These are phyloP conservation scores for Phytophthora pinifolia DNA, from an alignment of 352 stramenopile species.

Conservation along the genomic window DNA sequence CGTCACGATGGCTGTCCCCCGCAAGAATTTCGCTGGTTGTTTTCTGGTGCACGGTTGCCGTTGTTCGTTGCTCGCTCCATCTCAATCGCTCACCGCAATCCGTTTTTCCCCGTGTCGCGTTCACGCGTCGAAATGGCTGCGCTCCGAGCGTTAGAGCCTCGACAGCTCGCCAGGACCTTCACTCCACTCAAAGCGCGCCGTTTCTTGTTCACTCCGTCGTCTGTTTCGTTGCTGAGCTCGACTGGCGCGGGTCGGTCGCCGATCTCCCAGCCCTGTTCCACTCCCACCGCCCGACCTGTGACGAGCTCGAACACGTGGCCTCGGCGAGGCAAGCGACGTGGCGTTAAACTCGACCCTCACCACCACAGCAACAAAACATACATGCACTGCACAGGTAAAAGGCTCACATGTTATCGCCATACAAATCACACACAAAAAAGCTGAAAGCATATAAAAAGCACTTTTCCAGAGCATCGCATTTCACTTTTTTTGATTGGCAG, in stretches of 20 bases:
- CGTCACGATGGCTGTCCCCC: conserved; percentile 18
- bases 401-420: conserved; percentile 22
- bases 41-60: conserved; percentile 26
- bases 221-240: conserved; percentile 26
- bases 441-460: conserved; percentile 12
- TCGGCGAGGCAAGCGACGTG: conserved; percentile 23
- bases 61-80: conserved; percentile 18
- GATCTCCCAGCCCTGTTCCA: conserved; percentile 30
- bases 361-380: too few relatives aligned
- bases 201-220: conserved; percentile 38
- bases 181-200: conserved; percentile 19
- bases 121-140: conserved; percentile 33
- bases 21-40: conserved; percentile 29
- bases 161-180: conserved; percentile 22
- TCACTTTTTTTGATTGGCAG: conserved; percentile 34
- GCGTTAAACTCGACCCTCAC: conserved; percentile 19
- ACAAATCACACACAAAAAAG: conserved; percentile 16
- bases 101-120: conserved; percentile 30
- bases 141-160: conserved; percentile 27
- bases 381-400: conserved; percentile 17
- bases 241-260: conserved; percentile 10
- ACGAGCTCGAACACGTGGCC: conserved; percentile 27
- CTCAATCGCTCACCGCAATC: conserved; percentile 16
- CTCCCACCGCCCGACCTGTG: conserved; percentile 16
- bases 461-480: conserved; percentile 24